phyloP scores from a whole-genome alignment of 768 basidiomycete genomes.

The Leucosporidium scottii region DNA sequence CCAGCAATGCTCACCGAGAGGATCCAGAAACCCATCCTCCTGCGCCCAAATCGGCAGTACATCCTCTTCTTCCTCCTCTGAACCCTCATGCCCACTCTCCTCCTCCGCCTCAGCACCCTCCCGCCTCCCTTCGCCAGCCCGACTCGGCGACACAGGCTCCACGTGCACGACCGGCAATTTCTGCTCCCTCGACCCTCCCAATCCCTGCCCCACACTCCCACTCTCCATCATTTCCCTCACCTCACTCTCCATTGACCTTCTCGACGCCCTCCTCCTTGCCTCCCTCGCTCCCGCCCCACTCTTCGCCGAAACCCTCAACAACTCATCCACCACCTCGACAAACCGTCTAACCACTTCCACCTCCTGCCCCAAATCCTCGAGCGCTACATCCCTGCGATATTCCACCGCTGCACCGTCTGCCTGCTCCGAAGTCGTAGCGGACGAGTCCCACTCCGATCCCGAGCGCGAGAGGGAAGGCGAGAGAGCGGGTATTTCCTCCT shows the following conservation, averaged over 20 bases:
- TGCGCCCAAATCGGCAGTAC: neutral
- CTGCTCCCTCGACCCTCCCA: no score
- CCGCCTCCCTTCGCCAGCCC: neutral
- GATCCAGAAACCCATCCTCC: no score
- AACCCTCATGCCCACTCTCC: no score
- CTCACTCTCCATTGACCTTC: neutral
- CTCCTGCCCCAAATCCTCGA: conserved; percentile 10
- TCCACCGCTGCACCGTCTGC: neutral
- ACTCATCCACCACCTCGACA: conserved; percentile 21
- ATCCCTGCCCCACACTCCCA: neutral
- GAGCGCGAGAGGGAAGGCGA: neutral
- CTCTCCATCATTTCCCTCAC: neutral
- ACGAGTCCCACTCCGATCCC: neutral
- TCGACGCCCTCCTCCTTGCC: neutral
- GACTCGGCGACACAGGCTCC: conserved; percentile 46
- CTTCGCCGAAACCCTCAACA: conserved; percentile 8
- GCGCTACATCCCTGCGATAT: conserved; percentile 4
- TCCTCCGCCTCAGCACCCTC: no score
- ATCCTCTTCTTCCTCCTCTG: conserved; percentile 41
- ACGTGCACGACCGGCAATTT: neutral
- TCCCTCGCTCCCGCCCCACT: conserved; percentile 39
- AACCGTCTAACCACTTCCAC: conserved; percentile 7
- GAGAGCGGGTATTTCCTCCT: conserved; percentile 8
- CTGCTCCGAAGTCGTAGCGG: neutral
- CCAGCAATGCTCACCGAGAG: no score